Conservation (phyloP, 2,329 filamentous ascomycete species). For the Sporothrix luriei region DNA sequence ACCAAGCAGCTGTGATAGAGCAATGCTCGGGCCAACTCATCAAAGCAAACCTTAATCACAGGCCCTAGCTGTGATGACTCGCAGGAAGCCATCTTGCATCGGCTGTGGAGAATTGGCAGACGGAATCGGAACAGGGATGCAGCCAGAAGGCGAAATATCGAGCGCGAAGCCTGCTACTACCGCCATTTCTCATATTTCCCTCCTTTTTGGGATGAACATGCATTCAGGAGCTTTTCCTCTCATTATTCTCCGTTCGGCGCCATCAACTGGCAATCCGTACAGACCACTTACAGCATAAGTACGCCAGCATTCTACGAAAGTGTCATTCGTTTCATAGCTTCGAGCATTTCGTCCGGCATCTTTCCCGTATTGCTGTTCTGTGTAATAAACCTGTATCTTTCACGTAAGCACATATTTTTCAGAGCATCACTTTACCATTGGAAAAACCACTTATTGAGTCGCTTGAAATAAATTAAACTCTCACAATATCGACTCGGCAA, state of each 20-base stretch:
- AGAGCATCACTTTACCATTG: background rate
- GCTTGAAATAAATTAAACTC: conserved; percentile 7
- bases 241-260: background rate
- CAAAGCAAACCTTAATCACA: background rate
- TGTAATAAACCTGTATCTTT: background rate
- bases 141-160: background rate
- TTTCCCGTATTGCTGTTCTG: background rate
- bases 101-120: background rate
- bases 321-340: background rate
- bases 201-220: background rate
- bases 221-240: background rate
- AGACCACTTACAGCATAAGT: conserved; percentile 9
- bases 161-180: background rate
- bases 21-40: background rate
- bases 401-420: background rate
- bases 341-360: background rate
- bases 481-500: conserved; percentile 19
- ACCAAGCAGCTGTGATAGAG: background rate
- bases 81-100: background rate
- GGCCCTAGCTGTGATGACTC: conserved; percentile 4
- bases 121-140: background rate
- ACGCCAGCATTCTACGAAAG: background rate
- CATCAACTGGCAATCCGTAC: background rate
- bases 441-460: background rate
- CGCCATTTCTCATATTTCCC: background rate